Evolutionary conservation across 371 early-diverging fungal genomes (phyloP).

Genomic region (Mortierella polycephala): DNA sequence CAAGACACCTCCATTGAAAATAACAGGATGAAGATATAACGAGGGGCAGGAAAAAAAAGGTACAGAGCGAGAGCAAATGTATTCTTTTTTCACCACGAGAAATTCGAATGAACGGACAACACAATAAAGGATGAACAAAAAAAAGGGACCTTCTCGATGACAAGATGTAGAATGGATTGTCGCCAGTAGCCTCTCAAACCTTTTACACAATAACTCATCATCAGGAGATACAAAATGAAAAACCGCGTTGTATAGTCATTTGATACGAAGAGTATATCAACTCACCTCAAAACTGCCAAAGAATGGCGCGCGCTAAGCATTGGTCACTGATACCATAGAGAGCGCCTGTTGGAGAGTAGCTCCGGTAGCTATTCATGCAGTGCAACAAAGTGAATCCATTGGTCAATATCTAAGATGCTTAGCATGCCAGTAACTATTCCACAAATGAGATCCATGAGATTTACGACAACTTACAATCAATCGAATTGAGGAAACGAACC

Average conservation of each 20-base stretch:
- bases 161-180: background rate
- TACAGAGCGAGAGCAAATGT: background rate
- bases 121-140: background rate
- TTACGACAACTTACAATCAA: conserved; percentile 68
- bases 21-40: background rate
- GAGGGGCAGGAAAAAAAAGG: background rate
- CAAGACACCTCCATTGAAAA: background rate
- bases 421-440: background rate
- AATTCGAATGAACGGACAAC: background rate
- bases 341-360: conserved; percentile 51
- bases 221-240: conserved; percentile 5
- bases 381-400: background rate
- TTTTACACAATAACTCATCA: conserved; percentile 54
- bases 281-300: conserved; percentile 5
- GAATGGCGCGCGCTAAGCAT: background rate
- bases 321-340: conserved; percentile 43
- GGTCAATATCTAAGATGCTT: background rate
- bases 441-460: no score
- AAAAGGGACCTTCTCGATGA: background rate
- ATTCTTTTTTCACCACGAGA: background rate
- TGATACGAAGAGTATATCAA: background rate
- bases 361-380: conserved; percentile 26
- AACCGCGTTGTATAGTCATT: no score
- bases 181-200: conserved; percentile 36
- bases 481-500: conserved; percentile 82